Base-by-base conservation (phyloP, 257 asterid genomes). In the Avicennia marina region DNA sequence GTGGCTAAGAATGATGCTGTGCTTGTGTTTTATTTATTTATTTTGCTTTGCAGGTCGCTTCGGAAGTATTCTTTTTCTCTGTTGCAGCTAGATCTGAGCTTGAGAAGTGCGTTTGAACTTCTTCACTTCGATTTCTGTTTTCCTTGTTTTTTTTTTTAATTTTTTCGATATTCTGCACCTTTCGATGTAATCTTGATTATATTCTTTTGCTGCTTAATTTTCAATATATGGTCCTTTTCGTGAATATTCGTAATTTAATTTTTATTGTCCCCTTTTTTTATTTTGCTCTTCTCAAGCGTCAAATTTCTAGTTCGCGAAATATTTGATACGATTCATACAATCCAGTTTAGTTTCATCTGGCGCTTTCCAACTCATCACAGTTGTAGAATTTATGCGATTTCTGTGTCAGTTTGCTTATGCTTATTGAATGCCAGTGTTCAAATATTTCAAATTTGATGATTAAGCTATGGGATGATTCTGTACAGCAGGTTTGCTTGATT, bases 51-150 rank as follows among this genome's bases (percentile, higher is more conserved):
- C 56, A 69, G 73, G 70, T 73, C 51, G 25, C 48, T 48, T 18
- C 58, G 54, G 54, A 31, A 47, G 43, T 55, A 52, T 57, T 46
- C 49, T 51, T 52, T 42, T 47, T 43, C 26, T 19, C 62, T 62
- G 19, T 53, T 51, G 56, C 48, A 57, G 74, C 70, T 68, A 77
- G 94, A 87, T 87, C 90, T 75, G 90, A 81, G 67, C 64, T 69
- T 55, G 34, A 26, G 57, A 43, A 72, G 53, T 63, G 43, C 58
- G 49, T 69, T 66, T 39, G 53, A 1, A 56, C 54, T 15, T 34
- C 17, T 40, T 21, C 27, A 42, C 21, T 60, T 56, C 56, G 53
- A 48, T 67, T 47, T 39, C 53, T 50, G 40, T 17, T 55, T 53
- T 15, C 25, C 21, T 12, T 26, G 15, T 18, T 21, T 11, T 15